These are phyloP conservation scores for Hymenoscyphus fructigenus DNA, from an alignment of 2,329 filamentous ascomycete species.

Conservation along the genomic window DNA sequence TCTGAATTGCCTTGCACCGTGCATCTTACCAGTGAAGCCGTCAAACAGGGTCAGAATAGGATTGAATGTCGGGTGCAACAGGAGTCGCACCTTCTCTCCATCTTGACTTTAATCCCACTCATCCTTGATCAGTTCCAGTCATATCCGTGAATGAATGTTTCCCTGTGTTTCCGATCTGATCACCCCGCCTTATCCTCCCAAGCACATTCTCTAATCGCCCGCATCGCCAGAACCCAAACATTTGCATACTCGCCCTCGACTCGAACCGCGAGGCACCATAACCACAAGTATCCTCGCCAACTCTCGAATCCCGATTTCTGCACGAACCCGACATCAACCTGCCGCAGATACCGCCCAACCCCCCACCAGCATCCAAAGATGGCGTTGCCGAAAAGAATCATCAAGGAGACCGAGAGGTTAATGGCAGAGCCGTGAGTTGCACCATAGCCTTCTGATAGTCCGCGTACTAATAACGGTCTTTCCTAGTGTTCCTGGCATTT, in stretches of 20 bases:
- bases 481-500: slow-evolving; percentile 87
- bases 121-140: too few species aligned
- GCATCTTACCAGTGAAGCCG: too few species aligned
- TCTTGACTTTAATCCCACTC: too few species aligned
- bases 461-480: slow-evolving; percentile 14
- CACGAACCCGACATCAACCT: background rate
- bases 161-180: too few species aligned
- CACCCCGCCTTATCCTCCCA: background rate
- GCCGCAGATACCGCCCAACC: background rate
- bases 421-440: slow-evolving; percentile 86
- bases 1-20: too few species aligned
- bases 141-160: too few species aligned
- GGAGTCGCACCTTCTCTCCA: too few species aligned
- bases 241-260: background rate
- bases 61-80: too few species aligned
- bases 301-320: background rate
- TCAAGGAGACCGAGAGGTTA: slow-evolving; percentile 97
- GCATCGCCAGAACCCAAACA: background rate
- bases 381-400: slow-evolving; percentile 92
- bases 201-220: background rate
- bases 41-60: too few species aligned
- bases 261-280: background rate
- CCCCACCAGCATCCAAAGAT: slow-evolving; percentile 33
- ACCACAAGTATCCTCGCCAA: background rate
- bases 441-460: background rate